A percentile compares a stretch with the other conserved stretches of the same genome.
Evolutionary conservation across 768 basidiomycete genomes (phyloP).

Genomic region (Mycena capillaripes): DNA sequence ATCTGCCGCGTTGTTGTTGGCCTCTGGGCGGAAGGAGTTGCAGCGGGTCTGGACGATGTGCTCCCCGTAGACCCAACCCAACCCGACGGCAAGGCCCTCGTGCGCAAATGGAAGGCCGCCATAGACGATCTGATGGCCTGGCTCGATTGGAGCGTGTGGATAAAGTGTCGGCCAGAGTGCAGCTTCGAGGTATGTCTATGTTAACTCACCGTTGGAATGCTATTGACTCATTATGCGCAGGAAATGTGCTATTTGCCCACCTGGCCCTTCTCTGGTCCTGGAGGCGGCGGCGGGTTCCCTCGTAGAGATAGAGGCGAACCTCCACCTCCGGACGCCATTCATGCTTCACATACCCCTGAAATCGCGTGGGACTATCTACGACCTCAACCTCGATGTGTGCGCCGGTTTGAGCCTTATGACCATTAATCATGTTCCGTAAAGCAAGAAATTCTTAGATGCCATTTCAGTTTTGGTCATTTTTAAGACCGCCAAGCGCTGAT

Average conservation of each 20-base stretch:
- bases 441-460: too few species aligned
- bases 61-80: background rate
- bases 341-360: background rate
- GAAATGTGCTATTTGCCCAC: conserved; percentile 44
- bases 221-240: background rate
- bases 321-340: background rate
- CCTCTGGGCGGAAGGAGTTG: conserved; percentile 39
- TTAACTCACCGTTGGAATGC: background rate
- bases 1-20: conserved; percentile 37
- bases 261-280: conserved; percentile 34
- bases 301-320: background rate
- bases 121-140: conserved; percentile 34
- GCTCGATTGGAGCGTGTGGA: conserved; percentile 43
- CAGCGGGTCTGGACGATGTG: conserved; percentile 34
- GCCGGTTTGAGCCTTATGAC: conserved; percentile 19
- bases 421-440: background rate
- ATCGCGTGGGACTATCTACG: conserved; percentile 1
- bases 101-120: conserved; percentile 30
- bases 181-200: conserved; percentile 37
- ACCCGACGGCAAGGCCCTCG: conserved; percentile 20
- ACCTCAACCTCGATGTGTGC: conserved; percentile 27
- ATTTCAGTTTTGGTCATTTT: too few species aligned
- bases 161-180: conserved; percentile 41
- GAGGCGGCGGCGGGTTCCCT: background rate
- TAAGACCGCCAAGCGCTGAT: too few species aligned